phyloP scores from a whole-genome alignment of 2,329 filamentous ascomycete genomes.

The Verticillium nubilum region DNA sequence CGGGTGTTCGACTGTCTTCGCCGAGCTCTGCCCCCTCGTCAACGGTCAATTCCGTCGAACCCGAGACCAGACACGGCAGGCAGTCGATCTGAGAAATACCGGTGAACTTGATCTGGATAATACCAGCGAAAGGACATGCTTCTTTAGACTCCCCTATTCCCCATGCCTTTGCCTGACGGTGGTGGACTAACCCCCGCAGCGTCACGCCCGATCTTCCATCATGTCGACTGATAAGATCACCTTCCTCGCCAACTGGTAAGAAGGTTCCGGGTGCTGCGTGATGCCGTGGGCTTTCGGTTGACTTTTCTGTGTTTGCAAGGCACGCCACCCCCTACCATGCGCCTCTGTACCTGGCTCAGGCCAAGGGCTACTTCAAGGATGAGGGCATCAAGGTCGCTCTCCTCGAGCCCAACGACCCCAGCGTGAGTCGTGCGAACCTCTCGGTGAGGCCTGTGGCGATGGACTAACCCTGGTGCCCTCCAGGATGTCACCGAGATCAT shows the following conservation, averaged over 20 bases:
- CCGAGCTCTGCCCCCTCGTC: constrained; percentile 7
- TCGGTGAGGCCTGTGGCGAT: background rate
- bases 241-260: constrained; percentile 78
- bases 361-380: constrained; percentile 69
- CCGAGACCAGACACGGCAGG: constrained; percentile 14
- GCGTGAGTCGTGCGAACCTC: constrained; percentile 36
- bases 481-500: constrained; percentile 79
- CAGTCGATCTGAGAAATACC: constrained; percentile 67
- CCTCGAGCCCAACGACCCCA: constrained; percentile 70
- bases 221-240: constrained; percentile 85
- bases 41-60: background rate
- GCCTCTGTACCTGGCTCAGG: constrained; percentile 70
- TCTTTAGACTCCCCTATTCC: constrained; percentile 44
- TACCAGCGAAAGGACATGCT: constrained; percentile 86
- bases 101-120: constrained; percentile 83
- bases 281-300: constrained; percentile 1
- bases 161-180: constrained; percentile 17
- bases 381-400: constrained; percentile 74
- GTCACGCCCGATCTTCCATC: constrained; percentile 36
- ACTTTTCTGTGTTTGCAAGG: constrained; percentile 38
- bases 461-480: background rate
- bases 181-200: constrained; percentile 44
- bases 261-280: constrained; percentile 2
- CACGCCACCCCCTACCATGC: constrained; percentile 79
- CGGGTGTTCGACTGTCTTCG: constrained; percentile 34